These are phyloP conservation scores for Verticillium tricorpus DNA, from an alignment of 2,329 filamentous ascomycete species.

Conservation along the genomic window DNA sequence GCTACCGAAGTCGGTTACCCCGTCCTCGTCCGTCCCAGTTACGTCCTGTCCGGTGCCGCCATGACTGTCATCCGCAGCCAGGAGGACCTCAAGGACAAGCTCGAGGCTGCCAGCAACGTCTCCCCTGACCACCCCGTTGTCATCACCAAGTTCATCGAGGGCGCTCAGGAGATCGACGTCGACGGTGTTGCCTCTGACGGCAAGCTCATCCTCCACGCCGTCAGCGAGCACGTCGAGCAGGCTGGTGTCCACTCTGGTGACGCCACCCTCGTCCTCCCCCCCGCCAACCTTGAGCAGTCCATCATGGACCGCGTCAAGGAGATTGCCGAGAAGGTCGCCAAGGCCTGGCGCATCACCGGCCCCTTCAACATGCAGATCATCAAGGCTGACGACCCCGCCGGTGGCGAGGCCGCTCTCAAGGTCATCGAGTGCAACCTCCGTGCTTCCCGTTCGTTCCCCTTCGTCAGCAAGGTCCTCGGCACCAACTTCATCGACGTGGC, in stretches of 20 bases:
- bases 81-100: conserved; percentile 89
- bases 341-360: conserved; percentile 94
- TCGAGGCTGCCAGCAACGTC: conserved; percentile 82
- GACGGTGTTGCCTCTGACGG: conserved; percentile 87
- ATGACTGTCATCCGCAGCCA: conserved; percentile 95
- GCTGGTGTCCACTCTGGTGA: conserved; percentile 98
- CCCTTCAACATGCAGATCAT: conserved; percentile 99
- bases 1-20: conserved; percentile 84
- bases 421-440: conserved; percentile 98
- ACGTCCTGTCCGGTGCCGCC: conserved; percentile 94
- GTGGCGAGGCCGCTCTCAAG: conserved; percentile 74
- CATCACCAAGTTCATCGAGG: conserved; percentile 97
- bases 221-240: conserved; percentile 94
- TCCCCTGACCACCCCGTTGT: conserved; percentile 97
- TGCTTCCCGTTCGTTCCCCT: conserved; percentile 95
- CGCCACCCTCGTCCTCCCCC: conserved; percentile 88
- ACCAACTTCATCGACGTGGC: conserved; percentile 96
- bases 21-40: conserved; percentile 89
- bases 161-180: conserved; percentile 92
- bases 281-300: conserved; percentile 68
- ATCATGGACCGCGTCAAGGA: conserved; percentile 88
- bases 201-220: conserved; percentile 82
- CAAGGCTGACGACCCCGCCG: conserved; percentile 75
- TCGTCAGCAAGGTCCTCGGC: conserved; percentile 94
- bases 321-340: conserved; percentile 92